Evolutionary conservation across 768 basidiomycete species (phyloP).

Genomic region (Lactarius quietus): DNA sequence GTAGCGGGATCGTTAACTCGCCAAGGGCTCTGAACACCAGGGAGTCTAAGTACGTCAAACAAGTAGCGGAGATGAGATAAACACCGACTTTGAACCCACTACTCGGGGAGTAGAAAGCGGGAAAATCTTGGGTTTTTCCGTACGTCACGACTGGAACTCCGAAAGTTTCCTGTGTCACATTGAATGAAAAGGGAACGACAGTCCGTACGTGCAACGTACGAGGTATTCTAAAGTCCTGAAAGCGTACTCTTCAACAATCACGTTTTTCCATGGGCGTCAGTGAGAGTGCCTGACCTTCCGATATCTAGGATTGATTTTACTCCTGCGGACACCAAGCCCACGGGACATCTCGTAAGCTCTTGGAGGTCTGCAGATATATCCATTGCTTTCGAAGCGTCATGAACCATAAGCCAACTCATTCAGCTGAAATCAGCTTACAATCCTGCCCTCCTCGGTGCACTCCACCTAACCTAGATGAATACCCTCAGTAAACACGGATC

Average conservation of each 20-base stretch:
- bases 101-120: constrained; percentile 85
- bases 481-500: neutral
- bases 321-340: constrained; percentile 90
- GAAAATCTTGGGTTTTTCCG: constrained; percentile 74
- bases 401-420: neutral
- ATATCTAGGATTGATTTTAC: constrained; percentile 96
- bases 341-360: constrained; percentile 84
- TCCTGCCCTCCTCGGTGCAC: constrained; percentile 77
- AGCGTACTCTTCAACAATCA: neutral
- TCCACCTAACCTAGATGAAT: constrained; percentile 61
- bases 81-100: constrained; percentile 72
- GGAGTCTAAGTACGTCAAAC: neutral
- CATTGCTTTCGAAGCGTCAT: constrained; percentile 54
- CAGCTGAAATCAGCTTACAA: constrained; percentile 38
- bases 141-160: constrained; percentile 90
- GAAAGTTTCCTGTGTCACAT: constrained; percentile 74
- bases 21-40: constrained; percentile 67
- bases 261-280: neutral
- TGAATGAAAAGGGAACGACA: neutral
- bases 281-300: constrained; percentile 47
- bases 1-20: constrained; percentile 53
- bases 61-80: neutral
- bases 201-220: constrained; percentile 37
- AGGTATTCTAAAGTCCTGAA: constrained; percentile 76
- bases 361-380: constrained; percentile 94